Conservation (phyloP, 2,329 filamentous ascomycete species). For the Acrodontium crateriforme region DNA sequence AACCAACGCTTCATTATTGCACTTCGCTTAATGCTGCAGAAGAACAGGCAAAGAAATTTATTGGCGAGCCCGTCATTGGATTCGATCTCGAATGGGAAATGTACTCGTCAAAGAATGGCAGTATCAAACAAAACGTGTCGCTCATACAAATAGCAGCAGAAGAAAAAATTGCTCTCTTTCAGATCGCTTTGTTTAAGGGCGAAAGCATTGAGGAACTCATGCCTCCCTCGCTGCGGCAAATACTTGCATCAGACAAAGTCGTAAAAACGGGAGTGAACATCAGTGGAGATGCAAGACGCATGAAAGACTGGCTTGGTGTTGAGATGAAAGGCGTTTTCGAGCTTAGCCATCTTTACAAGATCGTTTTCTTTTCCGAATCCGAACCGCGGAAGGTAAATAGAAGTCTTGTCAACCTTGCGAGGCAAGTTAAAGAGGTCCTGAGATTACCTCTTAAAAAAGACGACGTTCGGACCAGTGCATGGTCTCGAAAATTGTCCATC, state of each 20-base stretch:
- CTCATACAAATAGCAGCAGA: slow-evolving; percentile 72
- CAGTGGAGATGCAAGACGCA: slow-evolving; percentile 48
- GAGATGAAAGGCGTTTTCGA: slow-evolving; percentile 58
- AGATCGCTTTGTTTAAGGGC: slow-evolving; percentile 48
- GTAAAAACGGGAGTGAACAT: slow-evolving; percentile 69
- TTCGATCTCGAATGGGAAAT: slow-evolving; percentile 79
- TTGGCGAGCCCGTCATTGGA: slow-evolving; percentile 57
- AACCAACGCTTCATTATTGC: slow-evolving; percentile 66
- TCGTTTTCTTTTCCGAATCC: slow-evolving; percentile 53
- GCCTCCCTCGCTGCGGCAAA: slow-evolving; percentile 52
- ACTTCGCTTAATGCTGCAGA: slow-evolving; percentile 54
- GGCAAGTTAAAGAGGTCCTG: slow-evolving; percentile 57
- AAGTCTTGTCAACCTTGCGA: slow-evolving; percentile 49
- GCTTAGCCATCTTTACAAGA: slow-evolving; percentile 65
- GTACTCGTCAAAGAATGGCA: slow-evolving; percentile 28
- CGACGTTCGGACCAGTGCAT: slow-evolving; percentile 59
- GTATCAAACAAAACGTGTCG: slow-evolving; percentile 56
- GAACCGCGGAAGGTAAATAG: slow-evolving; percentile 50
- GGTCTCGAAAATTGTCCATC: slow-evolving; percentile 49
- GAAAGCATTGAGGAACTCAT: slow-evolving; percentile 41
- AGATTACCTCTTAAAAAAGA: slow-evolving; percentile 66
- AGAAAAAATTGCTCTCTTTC: slow-evolving; percentile 66
- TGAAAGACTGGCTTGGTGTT: slow-evolving; percentile 53
- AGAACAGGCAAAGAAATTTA: slow-evolving; percentile 49
- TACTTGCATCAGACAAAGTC: slow-evolving; percentile 58